phyloP scores from a whole-genome alignment of 2,329 filamentous ascomycete species.

The Cladosporium sphaerospermum region DNA sequence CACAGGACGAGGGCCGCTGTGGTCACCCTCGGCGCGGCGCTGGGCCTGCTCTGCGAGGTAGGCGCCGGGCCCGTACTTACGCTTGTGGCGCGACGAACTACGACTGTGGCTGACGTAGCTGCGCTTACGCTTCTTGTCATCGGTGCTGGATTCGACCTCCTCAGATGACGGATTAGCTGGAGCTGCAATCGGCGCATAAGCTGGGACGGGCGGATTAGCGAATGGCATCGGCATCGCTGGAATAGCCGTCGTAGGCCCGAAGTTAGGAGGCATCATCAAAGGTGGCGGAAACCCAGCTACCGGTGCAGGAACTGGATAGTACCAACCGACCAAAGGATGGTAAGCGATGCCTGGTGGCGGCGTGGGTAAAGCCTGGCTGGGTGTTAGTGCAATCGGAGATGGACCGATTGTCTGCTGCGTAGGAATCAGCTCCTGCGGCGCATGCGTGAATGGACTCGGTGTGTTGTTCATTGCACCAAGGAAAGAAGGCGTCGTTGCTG shows the following conservation, averaged over 20 bases:
- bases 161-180: neutral
- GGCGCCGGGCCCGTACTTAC: slow-evolving; percentile 1
- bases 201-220: neutral
- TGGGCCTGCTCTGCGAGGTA: slow-evolving; percentile 3
- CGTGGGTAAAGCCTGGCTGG: neutral
- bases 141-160: neutral
- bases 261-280: neutral
- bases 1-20: neutral
- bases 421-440: neutral
- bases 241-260: no score
- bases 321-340: slow-evolving; percentile 3
- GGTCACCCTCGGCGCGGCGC: slow-evolving; percentile 2
- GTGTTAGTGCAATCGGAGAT: neutral
- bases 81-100: neutral
- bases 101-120: neutral
- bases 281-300: neutral
- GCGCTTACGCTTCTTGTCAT: neutral
- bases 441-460: neutral
- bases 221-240: neutral
- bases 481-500: no score
- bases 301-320: neutral
- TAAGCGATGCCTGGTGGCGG: neutral
- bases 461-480: neutral
- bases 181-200: neutral
- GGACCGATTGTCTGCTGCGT: neutral